Evolutionary conservation across 73 alveolate species (phyloP).

Genomic region (Uronychia setigera): DNA sequence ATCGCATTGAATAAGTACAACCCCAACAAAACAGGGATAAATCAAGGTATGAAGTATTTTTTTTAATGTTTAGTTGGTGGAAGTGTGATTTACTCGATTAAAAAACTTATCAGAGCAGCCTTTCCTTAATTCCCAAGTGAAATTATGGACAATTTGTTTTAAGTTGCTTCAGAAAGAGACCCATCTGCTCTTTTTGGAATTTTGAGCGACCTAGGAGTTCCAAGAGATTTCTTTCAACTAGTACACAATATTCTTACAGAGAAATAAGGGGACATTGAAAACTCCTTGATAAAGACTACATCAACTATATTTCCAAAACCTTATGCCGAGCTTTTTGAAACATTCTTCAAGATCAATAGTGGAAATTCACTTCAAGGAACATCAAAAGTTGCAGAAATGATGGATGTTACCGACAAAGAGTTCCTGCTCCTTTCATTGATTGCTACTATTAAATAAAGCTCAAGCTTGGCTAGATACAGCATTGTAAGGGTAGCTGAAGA

Average conservation of each 20-base stretch:
- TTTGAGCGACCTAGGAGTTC: not conserved
- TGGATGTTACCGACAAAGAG: not conserved
- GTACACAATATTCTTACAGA: not conserved
- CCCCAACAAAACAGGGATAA: conserved; percentile 13
- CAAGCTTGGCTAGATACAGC: not conserved
- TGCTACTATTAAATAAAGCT: not conserved
- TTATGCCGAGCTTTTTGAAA: not conserved
- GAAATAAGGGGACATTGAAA: not conserved
- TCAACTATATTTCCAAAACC: not conserved
- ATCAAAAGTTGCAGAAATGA: not conserved
- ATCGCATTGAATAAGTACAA: conserved; percentile 11
- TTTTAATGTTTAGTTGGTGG: not conserved
- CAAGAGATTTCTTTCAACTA: not conserved
- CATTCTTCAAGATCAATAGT: conserved; percentile 2
- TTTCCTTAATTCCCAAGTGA: conserved; percentile 29
- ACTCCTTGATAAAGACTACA: not conserved
- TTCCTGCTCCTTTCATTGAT: not conserved
- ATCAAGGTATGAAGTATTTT: not conserved
- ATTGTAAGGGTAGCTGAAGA: not conserved
- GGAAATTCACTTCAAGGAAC: not conserved
- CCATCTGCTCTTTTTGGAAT: conserved; percentile 3
- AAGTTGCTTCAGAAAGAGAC: conserved; percentile 31
- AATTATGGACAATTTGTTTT: conserved; percentile 11
- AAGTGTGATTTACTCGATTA: conserved; percentile 8
- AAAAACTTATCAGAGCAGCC: conserved; percentile 4